Base-by-base conservation (phyloP, 169 alveolate genomes). In the Miamiensis avidus region DNA sequence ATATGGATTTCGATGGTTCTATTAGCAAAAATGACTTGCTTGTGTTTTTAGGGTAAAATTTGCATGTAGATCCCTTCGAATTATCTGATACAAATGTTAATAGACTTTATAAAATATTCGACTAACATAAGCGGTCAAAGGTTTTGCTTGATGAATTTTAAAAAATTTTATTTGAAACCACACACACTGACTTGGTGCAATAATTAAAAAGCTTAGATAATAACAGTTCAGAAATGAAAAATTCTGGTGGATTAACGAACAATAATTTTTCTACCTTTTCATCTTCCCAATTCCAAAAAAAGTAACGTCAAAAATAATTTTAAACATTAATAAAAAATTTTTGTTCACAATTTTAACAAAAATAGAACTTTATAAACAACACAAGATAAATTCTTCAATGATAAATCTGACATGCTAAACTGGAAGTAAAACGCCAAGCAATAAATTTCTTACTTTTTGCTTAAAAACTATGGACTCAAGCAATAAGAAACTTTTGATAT, bases 371-470 rank as follows among this genome's bases (percentile, higher is more conserved):
- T n/a, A n/a, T n/a, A n/a, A n/a, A n/a, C n/a, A n/a, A n/a, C n/a
- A 11, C 20, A 49, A 49, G 20, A 49, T 49, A 49, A 49, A 49
- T 49, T 49, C 20, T 49, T 20, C 26, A 4, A 49, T 11, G 20
- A 49, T 11, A 11, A 49, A 49, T 49, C 20, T 11, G 20, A 4
- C 20, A 49, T 11, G 4, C 83, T 84, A 69, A 94, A 91, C 75
- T 94, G 97, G 95, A 89, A 90, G 72, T 78, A 73, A 32, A 64
- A 89, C 28, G 94, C 97, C 11, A 86, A 88, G 31, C 87, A 94
- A 78, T 79, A 88, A 74, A 88, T 94, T 30, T 95, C 95, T 1
- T 73, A 91, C n/a, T 78, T 86, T 1, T 29, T 91, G 11, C 88
- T 91, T 25, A 82, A 87, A 65, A 72, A 84, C 49, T 91, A 79